Conservation (phyloP, 2,329 filamentous ascomycete genomes). For the Aspergillus niger region DNA sequence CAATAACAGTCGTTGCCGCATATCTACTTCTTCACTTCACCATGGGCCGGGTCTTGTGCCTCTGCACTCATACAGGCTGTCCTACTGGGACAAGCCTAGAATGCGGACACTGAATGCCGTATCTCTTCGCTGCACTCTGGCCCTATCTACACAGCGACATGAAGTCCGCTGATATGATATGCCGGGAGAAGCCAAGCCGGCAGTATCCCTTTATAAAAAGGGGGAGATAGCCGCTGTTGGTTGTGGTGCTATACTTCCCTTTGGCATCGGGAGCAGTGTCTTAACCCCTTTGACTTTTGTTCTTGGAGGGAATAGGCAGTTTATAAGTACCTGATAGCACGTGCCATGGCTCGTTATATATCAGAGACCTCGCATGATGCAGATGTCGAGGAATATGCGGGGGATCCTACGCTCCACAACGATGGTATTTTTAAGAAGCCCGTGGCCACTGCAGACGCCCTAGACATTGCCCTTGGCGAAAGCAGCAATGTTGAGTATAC, state of each 20-base stretch:
- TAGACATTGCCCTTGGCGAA: conserved; percentile 26
- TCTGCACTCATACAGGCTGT: background rate
- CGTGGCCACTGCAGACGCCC: conserved; percentile 18
- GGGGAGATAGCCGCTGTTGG: background rate
- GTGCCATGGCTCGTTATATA: conserved; percentile 7
- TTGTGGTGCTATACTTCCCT: background rate
- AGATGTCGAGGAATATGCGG: conserved; percentile 17
- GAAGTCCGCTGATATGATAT: background rate
- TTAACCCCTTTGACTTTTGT: background rate
- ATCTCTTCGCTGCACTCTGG: background rate
- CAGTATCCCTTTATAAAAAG: conserved; percentile 8
- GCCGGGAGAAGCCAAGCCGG: background rate
- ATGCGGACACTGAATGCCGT: background rate
- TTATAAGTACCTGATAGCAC: background rate
- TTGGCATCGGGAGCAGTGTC: background rate
- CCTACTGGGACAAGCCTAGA: conserved; percentile 6
- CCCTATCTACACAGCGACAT: background rate
- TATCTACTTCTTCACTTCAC: background rate
- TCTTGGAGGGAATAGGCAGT: too few relatives aligned
- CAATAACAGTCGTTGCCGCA: background rate
- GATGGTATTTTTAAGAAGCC: conserved; percentile 18
- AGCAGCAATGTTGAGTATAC: conserved; percentile 21
- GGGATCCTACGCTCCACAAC: conserved; percentile 1
- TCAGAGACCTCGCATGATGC: conserved; percentile 6
- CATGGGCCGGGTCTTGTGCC: background rate